These are phyloP conservation scores for Aspergillus funiculosus DNA, from an alignment of 495 filamentous ascomycete species.

Conservation along the genomic window DNA sequence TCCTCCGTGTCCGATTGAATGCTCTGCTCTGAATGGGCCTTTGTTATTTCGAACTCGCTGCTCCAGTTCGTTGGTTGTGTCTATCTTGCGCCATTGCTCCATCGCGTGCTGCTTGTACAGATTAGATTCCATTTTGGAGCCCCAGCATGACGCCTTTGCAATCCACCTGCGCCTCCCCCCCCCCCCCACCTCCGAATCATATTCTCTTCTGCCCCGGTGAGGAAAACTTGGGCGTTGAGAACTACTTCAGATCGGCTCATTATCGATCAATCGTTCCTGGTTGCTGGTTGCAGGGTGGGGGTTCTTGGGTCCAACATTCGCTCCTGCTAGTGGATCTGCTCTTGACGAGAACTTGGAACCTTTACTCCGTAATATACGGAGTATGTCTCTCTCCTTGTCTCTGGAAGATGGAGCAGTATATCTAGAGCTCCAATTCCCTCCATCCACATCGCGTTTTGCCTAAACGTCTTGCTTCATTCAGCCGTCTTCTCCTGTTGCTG, in stretches of 20 bases:
- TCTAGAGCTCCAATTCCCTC: slow-evolving; percentile 12
- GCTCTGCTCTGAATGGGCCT: neutral
- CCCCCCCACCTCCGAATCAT: neutral
- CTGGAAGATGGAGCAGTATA: slow-evolving; percentile 3
- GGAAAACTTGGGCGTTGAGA: slow-evolving; percentile 10
- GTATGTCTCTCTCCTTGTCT: neutral
- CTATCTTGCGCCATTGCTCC: neutral
- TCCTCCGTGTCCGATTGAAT: slow-evolving; percentile 11
- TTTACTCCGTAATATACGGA: neutral
- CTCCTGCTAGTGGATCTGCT: neutral
- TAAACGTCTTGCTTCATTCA: too few species aligned
- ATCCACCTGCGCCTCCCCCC: too few species aligned
- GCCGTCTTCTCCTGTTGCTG: neutral
- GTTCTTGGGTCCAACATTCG: neutral
- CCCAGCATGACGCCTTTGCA: too few species aligned
- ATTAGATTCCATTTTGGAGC: neutral
- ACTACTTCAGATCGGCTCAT: neutral
- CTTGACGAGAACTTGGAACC: neutral
- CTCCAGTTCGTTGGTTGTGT: neutral
- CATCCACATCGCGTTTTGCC: neutral
- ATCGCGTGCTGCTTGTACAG: neutral
- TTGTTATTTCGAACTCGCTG: too few species aligned
- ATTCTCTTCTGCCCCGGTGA: neutral
- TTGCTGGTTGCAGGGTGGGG: slow-evolving; percentile 2
- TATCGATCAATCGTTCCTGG: neutral